Evolutionary conservation across 2,329 filamentous ascomycete genomes (phyloP).

Genomic region (Pseudocercospora eumusae): DNA sequence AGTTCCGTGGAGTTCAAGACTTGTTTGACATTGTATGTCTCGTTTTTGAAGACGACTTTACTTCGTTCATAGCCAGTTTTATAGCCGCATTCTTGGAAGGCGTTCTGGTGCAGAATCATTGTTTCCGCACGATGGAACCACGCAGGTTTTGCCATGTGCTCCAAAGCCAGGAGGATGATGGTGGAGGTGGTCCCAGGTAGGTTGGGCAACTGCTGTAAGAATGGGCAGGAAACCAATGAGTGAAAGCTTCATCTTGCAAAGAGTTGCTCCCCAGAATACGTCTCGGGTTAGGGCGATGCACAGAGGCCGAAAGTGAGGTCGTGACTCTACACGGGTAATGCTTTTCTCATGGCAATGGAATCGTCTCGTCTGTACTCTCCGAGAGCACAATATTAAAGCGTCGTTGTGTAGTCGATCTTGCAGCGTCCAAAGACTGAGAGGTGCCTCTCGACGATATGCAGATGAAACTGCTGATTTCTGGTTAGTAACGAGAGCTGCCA

Average conservation of each 20-base stretch:
- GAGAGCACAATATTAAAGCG: too few species aligned
- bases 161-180: too few species aligned
- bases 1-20: constrained; percentile 53
- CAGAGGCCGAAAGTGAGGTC: neutral
- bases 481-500: neutral
- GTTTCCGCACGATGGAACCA: too few species aligned
- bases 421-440: neutral
- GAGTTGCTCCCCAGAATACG: too few species aligned
- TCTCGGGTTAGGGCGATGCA: neutral
- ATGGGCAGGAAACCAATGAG: too few species aligned
- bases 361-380: neutral
- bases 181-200: too few species aligned
- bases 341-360: neutral
- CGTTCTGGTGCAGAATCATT: constrained; percentile 50
- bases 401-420: neutral
- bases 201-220: too few species aligned
- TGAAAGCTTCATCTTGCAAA: too few species aligned
- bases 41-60: constrained; percentile 54
- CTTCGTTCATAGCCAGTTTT: constrained; percentile 40
- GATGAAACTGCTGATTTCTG: neutral
- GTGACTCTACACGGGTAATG: neutral
- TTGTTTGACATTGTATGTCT: constrained; percentile 52
- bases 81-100: constrained; percentile 53
- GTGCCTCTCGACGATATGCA: neutral
- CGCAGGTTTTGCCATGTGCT: too few species aligned